Conservation (phyloP, 2,329 filamentous ascomycete species). For the Tolypocladium amazonense region DNA sequence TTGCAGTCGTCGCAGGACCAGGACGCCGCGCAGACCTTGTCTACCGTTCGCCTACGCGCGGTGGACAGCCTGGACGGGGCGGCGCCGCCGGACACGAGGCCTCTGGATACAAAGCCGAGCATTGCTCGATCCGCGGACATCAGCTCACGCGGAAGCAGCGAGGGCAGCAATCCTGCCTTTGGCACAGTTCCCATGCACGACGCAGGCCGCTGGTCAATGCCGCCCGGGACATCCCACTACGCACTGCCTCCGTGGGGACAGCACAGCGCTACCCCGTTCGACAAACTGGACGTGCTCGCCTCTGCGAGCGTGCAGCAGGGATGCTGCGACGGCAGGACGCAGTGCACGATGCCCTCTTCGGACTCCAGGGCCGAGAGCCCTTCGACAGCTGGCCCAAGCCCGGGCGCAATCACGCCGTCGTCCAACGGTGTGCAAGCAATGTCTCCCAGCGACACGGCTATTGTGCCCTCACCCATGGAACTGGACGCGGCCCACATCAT, state of each 20-base stretch:
- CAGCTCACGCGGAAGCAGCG: neutral
- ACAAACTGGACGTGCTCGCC: conserved; percentile 27
- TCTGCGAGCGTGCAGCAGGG: conserved; percentile 23
- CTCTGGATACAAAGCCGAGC: neutral
- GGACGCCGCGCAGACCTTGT: conserved; percentile 15
- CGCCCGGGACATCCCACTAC: neutral
- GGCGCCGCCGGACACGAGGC: neutral
- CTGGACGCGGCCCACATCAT: conserved; percentile 27
- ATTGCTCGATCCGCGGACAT: neutral
- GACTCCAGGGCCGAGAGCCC: conserved; percentile 12
- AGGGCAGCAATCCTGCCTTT: neutral
- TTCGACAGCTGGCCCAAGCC: conserved; percentile 10
- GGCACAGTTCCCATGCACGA: neutral
- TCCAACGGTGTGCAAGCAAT: conserved; percentile 4
- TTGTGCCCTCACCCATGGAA: conserved; percentile 17
- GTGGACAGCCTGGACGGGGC: neutral
- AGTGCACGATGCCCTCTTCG: conserved; percentile 7
- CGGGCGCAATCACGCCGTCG: conserved; percentile 10
- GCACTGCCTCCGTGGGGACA: neutral
- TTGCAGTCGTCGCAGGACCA: conserved; percentile 23
- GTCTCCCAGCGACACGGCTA: conserved; percentile 6
- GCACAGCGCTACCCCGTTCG: conserved; percentile 11
- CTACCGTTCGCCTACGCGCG: conserved; percentile 2
- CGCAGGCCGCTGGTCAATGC: neutral
- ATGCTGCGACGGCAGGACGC: conserved; percentile 11